Conservation (phyloP, 768 basidiomycete genomes). For the Inosperma sp. region DNA sequence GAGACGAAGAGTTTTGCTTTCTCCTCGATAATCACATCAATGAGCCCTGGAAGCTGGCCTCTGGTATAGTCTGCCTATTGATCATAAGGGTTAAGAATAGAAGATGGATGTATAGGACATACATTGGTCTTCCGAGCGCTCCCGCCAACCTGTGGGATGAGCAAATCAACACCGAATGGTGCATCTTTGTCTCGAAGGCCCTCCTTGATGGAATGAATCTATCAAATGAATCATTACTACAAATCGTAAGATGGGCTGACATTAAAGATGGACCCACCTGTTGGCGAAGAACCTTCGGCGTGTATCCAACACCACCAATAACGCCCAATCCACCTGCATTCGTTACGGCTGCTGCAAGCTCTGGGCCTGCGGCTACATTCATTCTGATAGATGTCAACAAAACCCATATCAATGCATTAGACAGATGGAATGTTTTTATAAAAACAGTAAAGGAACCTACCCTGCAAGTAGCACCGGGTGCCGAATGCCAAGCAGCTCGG, state of each 20-base stretch:
- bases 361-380: conserved; percentile 53
- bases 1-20: conserved; percentile 86
- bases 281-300: conserved; percentile 71
- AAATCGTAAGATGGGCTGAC: background rate
- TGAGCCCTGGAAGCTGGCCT: conserved; percentile 75
- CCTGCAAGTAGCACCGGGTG: conserved; percentile 87
- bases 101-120: conserved; percentile 15
- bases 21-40: conserved; percentile 91
- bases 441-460: conserved; percentile 22
- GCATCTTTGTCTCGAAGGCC: conserved; percentile 67
- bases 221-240: conserved; percentile 7
- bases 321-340: conserved; percentile 93
- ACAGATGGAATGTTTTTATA: background rate
- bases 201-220: conserved; percentile 73
- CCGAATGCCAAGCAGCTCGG: conserved; percentile 82
- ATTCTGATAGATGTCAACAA: conserved; percentile 31
- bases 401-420: conserved; percentile 2
- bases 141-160: conserved; percentile 84
- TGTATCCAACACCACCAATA: conserved; percentile 86
- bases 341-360: conserved; percentile 89
- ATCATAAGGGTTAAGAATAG: background rate
- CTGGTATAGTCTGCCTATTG: conserved; percentile 82
- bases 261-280: conserved; percentile 48
- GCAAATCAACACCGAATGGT: conserved; percentile 89
- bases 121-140: conserved; percentile 90